Evolutionary conservation across 2,329 filamentous ascomycete species (phyloP), one percentile per base, ranked within the genome.

Genomic region (Colletotrichum sp.): DNA sequence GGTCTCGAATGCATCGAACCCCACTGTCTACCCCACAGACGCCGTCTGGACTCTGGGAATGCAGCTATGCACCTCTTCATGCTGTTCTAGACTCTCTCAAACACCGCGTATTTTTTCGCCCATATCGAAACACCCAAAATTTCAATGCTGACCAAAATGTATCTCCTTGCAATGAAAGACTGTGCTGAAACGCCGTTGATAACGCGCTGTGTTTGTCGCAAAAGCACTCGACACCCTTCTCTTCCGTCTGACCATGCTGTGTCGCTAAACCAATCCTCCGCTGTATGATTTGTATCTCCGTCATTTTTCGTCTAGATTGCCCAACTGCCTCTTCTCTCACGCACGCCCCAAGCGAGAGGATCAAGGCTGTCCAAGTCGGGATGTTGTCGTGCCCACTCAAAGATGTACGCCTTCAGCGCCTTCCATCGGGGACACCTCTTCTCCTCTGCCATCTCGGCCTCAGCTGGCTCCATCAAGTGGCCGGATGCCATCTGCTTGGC

Each of bases 301-400:
- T 44, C 8, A 9, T 44, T 36, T 59, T 0, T 15, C 63, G 21
- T 52, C 55, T 65, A 76, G 18, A 94, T 90, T 57, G 93, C 94
- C 94, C 94, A 96, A 80, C 93, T 95, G 72, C 94, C 94, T 81
- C 91, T 86, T 76, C 93, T 86, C 76, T 92, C 92, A 71, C 89
- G 87, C 64, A 94, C 91, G 15, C 94, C 94, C 94, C 94, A 95
- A 6, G 91, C 90, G 78, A 91, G 85, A 5, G 90, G 88, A 70
- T 89, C 89, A 77, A 91, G 88, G 72, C 88, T 87, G 79, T 92
- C 89, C 84, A 97, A 92, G 77, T 92, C 90, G 7, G 96, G 95
- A 82, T 98, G 95, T 84, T 98, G 96, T 72, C 94, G 90, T 28
- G 94, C 96, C 96, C 96, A 99, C 83, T 98, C 96, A 49, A 90